Base-by-base conservation (phyloP, 805 yeast genomes). In the Candida maesae region DNA sequence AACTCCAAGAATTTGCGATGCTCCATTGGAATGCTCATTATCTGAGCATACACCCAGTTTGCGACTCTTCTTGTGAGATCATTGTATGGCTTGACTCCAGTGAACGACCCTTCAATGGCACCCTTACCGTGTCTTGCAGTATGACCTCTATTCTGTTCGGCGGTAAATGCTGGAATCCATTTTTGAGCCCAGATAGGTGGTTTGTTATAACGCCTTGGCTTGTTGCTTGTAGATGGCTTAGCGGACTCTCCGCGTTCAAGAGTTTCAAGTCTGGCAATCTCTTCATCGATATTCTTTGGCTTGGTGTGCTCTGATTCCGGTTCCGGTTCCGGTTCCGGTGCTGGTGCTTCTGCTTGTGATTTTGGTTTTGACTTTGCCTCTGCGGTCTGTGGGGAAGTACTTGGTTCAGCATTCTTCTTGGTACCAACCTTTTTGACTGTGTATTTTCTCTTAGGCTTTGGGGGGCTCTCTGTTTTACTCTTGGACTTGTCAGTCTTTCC, bases 121-220 rank as follows among this genome's bases (percentile, higher is more conserved):
- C n/a, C 33, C 5, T 28, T 25, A 7, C 33, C 36, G 6, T 12
- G 15, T 13, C 39, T 24, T 6, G 18, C 12, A 8, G 11, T 23
- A 11, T 36, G 28, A 6, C 39, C 34, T 1, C 35, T 23, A 15
- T 37, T 6, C 10, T 27, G 21, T 36, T 33, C 29, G 33, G 9
- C 61, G 35, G 58, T 61, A 10, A 58, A 54, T 5, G 63, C 57
- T 1, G 82, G 81, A 35, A 71, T 63, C 80, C 84, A 86, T 52
- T 79, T 82, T 47, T 73, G 81, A 0, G 96, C 95, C 95, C 95
- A 89, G 5, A 78, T 69, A 5, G 96, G 96, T 4, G 84, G 84
- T 34, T 64, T 68, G 12, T 62, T 61, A 59, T 84, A 84, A 50
- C 84, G 65, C 41, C 62, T 73, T 2, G 93, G 90, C 60, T 81